Percentiles rank a stretch among this genome's conserved stretches.
These are phyloP conservation scores for Sphagnum tenellum DNA, from an alignment of 225 moss, liverwort and hornwort species.

Conservation along the genomic window DNA sequence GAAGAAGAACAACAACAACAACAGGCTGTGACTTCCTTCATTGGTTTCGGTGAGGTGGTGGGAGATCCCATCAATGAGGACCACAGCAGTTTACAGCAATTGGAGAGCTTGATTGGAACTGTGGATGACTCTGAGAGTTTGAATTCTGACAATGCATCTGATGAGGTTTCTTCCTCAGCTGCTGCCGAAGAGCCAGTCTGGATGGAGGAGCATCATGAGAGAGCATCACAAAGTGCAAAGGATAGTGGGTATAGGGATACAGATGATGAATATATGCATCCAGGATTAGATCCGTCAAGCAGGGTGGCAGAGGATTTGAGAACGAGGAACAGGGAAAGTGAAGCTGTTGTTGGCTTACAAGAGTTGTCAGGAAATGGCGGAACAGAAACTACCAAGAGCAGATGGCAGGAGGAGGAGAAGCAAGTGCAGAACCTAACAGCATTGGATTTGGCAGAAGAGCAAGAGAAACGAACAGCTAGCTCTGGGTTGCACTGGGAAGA, in stretches of 20 bases:
- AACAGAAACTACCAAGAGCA: too few species aligned
- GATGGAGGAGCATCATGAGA: background rate
- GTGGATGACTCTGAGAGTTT: constrained; percentile 4
- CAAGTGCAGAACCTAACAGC: constrained; percentile 30
- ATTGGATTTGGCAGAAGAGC: constrained; percentile 77
- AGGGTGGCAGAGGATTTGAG: constrained; percentile 2
- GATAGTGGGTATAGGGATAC: background rate
- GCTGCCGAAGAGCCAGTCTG: background rate
- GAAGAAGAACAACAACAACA: background rate
- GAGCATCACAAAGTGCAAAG: background rate
- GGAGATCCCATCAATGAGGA: background rate
- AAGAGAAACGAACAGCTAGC: constrained; percentile 74
- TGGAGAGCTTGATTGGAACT: constrained; percentile 15
- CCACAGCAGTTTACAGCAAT: constrained; percentile 7
- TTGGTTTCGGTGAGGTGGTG: too few species aligned
- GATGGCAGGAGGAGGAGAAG: too few species aligned
- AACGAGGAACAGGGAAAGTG: constrained; percentile 9
- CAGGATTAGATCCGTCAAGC: constrained; percentile 6
- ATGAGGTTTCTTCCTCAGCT: too few species aligned
- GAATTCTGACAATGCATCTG: background rate
- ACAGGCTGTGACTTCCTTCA: constrained; percentile 8
- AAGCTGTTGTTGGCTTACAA: constrained; percentile 3
- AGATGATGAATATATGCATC: constrained; percentile 11
- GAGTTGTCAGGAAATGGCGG: too few species aligned
- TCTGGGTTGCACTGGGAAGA: constrained; percentile 96